Base-by-base conservation (phyloP, 345 rosid species). In the Garcia nutans region DNA sequence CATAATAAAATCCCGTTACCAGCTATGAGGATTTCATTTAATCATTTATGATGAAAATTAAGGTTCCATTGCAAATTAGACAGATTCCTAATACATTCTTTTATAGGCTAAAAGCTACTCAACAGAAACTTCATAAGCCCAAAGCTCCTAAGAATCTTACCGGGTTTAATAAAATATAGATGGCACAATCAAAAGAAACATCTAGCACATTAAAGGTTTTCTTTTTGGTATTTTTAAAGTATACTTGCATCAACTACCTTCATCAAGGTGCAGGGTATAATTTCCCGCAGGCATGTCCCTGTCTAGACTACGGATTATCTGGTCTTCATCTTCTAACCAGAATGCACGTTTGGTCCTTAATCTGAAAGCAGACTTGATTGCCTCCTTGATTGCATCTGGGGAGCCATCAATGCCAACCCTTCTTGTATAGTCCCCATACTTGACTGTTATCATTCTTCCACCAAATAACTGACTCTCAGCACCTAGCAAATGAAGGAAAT, bases 251-350 rank as follows among this genome's bases (percentile, higher is more conserved):
- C 50, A 73, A 71, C 71, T 87, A 93, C 98, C 99, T 86, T 91
- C 92, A 82, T 96, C 99, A 5, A 96, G 89, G 83, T 86, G 92
- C 70, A 96, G 97, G 50, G 78, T 84, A 80, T 96, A 93, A 85
- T 78, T 93, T 67, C 98, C 99, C 77, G 91, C 59, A 72, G 99
- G 99, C 99, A 96, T 93, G 76, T 93, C 98, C 80, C 93, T 79
- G 81, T 93, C 98, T 42, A 96, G 91, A 82, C 93, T 80, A 7
- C 98, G 90, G 72, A 92, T 83, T 72, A 93, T 78, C 79, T 89
- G 97, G 67, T 91, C 95, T 85, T 96, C 98, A 84, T 93, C 99
- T 86, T 96, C 98, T 85, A 96, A 79, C 97, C 97, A 96, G 84
- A 96, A 96, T 45, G 97, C 98, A 15, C 98, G 90, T 72, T 85